phyloP scores from a whole-genome alignment of 2,329 filamentous ascomycete species.

The Pezicula carpinea region DNA sequence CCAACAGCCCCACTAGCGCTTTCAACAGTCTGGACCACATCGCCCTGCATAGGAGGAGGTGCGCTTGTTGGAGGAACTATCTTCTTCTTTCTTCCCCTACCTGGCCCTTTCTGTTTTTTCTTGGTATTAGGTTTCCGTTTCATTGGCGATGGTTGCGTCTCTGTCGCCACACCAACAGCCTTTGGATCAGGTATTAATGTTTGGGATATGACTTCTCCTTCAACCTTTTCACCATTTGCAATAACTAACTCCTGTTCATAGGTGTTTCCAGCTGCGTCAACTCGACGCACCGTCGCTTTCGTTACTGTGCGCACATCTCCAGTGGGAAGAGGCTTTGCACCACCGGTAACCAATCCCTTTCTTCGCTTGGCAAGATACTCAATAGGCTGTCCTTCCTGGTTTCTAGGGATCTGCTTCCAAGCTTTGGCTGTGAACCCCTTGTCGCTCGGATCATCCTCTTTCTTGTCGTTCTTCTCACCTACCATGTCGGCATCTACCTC shows the following conservation, averaged over 20 bases:
- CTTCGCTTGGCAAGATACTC: constrained; percentile 58
- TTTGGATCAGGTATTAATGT: constrained; percentile 57
- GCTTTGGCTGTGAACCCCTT: constrained; percentile 51
- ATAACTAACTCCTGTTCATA: constrained; percentile 82
- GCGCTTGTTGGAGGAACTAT: constrained; percentile 27
- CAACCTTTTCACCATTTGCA: constrained; percentile 71
- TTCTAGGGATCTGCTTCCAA: constrained; percentile 59
- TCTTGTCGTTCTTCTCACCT: constrained; percentile 52
- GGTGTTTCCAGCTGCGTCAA: constrained; percentile 74
- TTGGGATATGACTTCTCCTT: constrained; percentile 73
- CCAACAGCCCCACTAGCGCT: constrained; percentile 6
- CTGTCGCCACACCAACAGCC: constrained; percentile 35
- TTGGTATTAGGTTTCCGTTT: constrained; percentile 57
- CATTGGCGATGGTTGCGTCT: constrained; percentile 40
- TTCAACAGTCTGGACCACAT: constrained; percentile 7
- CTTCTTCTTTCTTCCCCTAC: constrained; percentile 73
- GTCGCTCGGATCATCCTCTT: constrained; percentile 44
- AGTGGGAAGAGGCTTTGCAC: constrained; percentile 41
- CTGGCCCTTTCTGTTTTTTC: constrained; percentile 75
- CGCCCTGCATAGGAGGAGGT: constrained; percentile 8
- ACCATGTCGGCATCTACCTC: constrained; percentile 45
- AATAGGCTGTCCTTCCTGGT: constrained; percentile 46
- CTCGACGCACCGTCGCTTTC: constrained; percentile 73
- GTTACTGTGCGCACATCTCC: constrained; percentile 57
- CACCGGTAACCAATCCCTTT: constrained; percentile 55